Conservation (phyloP, 2,329 filamentous ascomycete genomes). For the Penicillium sclerotigenum region DNA sequence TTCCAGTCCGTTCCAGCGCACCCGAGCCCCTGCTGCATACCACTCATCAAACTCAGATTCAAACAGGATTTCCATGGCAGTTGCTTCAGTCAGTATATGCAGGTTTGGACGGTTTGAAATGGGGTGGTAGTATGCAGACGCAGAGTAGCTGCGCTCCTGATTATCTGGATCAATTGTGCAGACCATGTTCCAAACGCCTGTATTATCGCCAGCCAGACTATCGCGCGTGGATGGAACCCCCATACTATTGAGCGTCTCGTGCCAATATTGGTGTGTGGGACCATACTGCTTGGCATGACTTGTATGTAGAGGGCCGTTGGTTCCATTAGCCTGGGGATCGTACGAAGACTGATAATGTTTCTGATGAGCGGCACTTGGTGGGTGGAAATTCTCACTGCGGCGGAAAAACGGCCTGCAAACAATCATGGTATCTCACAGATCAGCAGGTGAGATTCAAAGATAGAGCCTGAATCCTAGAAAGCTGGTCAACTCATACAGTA, state of each 20-base stretch:
- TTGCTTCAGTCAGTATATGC: slow-evolving; percentile 47
- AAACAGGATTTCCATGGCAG: slow-evolving; percentile 48
- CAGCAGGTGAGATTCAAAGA: slow-evolving; percentile 5
- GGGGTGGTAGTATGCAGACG: slow-evolving; percentile 42
- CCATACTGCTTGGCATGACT: slow-evolving; percentile 19
- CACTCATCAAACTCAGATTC: slow-evolving; percentile 18
- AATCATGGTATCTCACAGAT: slow-evolving; percentile 7
- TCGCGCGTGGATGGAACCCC: slow-evolving; percentile 38
- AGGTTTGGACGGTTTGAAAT: slow-evolving; percentile 43
- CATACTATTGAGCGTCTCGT: slow-evolving; percentile 39
- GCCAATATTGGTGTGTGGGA: slow-evolving; percentile 48
- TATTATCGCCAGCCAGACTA: slow-evolving; percentile 42
- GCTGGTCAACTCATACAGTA: slow-evolving; percentile 13
- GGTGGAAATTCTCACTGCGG: slow-evolving; percentile 46
- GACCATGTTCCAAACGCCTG: slow-evolving; percentile 40
- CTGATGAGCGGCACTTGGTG: slow-evolving; percentile 27
- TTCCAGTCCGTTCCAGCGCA: slow-evolving; percentile 36
- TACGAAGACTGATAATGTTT: slow-evolving; percentile 23
- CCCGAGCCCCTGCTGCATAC: slow-evolving; percentile 41
- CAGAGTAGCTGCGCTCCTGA: slow-evolving; percentile 42
- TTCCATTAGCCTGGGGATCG: slow-evolving; percentile 24
- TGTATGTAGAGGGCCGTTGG: slow-evolving; percentile 36
- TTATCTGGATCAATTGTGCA: slow-evolving; percentile 29
- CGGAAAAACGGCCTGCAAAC: slow-evolving; percentile 52
- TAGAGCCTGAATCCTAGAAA: neutral